Evolutionary conservation across 2,329 filamentous ascomycete genomes (phyloP), one percentile per base, ranked within the genome.

Genomic region (Pyrenochaeta sp.): DNA sequence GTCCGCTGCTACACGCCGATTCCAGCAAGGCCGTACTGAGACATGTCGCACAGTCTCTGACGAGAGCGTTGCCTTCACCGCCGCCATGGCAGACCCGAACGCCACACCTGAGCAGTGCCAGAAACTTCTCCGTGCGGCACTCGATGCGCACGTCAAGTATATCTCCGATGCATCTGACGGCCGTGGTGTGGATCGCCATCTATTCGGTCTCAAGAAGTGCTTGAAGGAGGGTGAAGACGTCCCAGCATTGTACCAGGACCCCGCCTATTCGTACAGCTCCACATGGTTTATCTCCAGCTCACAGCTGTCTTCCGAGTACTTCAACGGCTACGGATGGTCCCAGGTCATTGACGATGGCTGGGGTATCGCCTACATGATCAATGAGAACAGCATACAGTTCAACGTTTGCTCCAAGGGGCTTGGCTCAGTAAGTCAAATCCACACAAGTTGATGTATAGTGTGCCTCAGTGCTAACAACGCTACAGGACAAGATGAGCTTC

Each of bases 341-440:
- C 94, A 99, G 81, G 95, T 99, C 46, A 90, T 98, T 49, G 93
- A 98, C 71, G 91, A 90, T 56, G 95, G 95, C 27, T 99, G 95
- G 79, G 95, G 95, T 36, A 96, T 99, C 73, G 95, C 95, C 33
- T 99, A 99, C 77, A 99, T 99, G 95, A 98, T 99, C 77, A 99
- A 99, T 75, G 94, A 98, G 83, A 96, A 97, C 78, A 96, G 92
- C 77, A 85, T 99, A 61, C 95, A 98, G 85, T 98, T 99, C 82
- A 99, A 99, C 80, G 87, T 99, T 64, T 93, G 96, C 62, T 95
- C 90, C 75, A 99, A 98, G 85, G 88, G 90, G 51, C 82, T 97
- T 44, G 95, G 94, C 39, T 91, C 90, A 55, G 74, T 75, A 74
- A 66, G 72, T 73, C 39, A 27, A 2, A 30, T 12, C n/a, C 17